Percentiles rank a stretch among this genome's conserved stretches.
Conservation (phyloP, 495 filamentous ascomycete species). For the Parathielavia appendiculata region DNA sequence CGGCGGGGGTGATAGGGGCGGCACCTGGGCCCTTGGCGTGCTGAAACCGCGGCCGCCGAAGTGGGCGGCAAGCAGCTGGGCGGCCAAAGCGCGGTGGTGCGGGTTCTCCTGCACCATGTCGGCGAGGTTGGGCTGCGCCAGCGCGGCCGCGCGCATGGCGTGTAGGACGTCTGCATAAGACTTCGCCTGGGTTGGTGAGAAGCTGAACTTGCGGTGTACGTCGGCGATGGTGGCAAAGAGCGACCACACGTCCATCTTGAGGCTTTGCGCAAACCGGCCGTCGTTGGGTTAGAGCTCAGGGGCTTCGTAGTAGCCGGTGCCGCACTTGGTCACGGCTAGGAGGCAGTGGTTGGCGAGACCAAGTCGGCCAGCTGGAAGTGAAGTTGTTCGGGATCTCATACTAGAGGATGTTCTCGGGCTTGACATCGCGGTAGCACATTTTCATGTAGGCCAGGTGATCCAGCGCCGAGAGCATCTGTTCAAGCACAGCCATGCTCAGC, state of each 20-base stretch:
- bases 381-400: neutral
- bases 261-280: too few relatives aligned
- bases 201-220: too few relatives aligned
- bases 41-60: constrained; percentile 19
- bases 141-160: too few relatives aligned
- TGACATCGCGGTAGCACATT: constrained; percentile 67
- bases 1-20: too few relatives aligned
- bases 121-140: too few relatives aligned
- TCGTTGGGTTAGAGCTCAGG: constrained; percentile 17
- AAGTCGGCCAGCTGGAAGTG: constrained; percentile 26
- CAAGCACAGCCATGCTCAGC: neutral
- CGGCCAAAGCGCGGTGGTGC: too few relatives aligned
- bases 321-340: neutral
- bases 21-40: constrained; percentile 5
- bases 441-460: constrained; percentile 34
- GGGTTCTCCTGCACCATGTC: too few relatives aligned
- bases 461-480: constrained; percentile 26
- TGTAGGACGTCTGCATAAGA: too few relatives aligned
- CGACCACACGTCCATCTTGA: too few relatives aligned
- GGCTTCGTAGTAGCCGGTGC: constrained; percentile 18
- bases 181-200: too few relatives aligned
- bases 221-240: too few relatives aligned
- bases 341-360: constrained; percentile 14
- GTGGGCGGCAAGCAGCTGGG: constrained; percentile 22
- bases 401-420: constrained; percentile 64